Conservation (phyloP, 192 early-diverging fungal genomes). For the Lobosporangium transversale region DNA sequence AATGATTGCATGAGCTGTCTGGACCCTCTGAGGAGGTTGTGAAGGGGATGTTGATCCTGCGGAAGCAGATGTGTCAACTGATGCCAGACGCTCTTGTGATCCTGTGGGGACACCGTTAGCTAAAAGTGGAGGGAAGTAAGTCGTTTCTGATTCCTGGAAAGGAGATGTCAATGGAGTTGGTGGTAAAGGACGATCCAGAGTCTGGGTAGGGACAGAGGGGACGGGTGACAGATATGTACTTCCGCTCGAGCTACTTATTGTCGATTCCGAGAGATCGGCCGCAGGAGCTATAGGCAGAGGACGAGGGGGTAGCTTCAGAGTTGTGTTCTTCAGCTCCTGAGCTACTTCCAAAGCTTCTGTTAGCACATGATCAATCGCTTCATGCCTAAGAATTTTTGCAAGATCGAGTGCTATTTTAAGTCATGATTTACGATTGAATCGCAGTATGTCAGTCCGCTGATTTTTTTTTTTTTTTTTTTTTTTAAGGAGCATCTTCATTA, state of each 20-base stretch:
- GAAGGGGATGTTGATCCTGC: no score
- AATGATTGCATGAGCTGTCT: no score
- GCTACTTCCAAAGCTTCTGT: conserved; percentile 13
- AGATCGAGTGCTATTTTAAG: conserved; percentile 35
- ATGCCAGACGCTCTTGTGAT: conserved; percentile 2
- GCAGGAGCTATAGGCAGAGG: conserved; percentile 5
- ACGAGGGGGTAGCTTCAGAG: neutral
- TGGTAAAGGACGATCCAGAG: conserved; percentile 24
- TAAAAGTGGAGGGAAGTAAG: neutral
- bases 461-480: no score
- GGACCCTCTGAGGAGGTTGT: no score
- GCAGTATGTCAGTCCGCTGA: no score
- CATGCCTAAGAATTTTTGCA: conserved; percentile 14
- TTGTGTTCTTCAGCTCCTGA: conserved; percentile 12
- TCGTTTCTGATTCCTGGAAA: neutral
- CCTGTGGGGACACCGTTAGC: neutral
- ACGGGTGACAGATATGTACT: neutral
- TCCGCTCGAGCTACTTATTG: neutral
- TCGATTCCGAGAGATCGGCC: neutral
- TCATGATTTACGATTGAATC: no score
- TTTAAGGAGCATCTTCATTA: no score
- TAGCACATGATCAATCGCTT: conserved; percentile 29
- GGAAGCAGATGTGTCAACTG: no score
- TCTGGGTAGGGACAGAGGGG: neutral
- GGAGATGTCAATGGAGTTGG: conserved; percentile 18